phyloP scores from a whole-genome alignment of 2,329 filamentous ascomycete genomes.

The Fusarium tuaranense region DNA sequence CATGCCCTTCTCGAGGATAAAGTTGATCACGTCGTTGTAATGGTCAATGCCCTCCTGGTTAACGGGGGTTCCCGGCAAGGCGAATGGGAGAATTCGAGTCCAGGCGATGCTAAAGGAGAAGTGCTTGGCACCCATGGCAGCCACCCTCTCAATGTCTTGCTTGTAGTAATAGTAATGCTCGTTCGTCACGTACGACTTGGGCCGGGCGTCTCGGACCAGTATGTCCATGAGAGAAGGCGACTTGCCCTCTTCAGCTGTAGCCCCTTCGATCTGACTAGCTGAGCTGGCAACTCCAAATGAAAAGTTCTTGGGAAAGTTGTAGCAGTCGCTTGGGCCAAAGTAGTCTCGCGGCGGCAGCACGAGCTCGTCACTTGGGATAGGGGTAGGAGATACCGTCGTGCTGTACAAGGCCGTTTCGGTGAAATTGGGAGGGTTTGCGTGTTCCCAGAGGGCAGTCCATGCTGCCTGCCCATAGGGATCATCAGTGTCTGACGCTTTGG shows the following conservation, averaged over 20 bases:
- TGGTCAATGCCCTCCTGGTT: slow-evolving; percentile 64
- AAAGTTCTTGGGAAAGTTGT: slow-evolving; percentile 62
- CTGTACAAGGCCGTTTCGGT: slow-evolving; percentile 47
- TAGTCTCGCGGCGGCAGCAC: slow-evolving; percentile 66
- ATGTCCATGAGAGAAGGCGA: slow-evolving; percentile 58
- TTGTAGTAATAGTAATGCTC: slow-evolving; percentile 68
- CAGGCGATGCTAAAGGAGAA: slow-evolving; percentile 66
- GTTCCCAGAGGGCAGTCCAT: slow-evolving; percentile 49
- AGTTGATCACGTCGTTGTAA: slow-evolving; percentile 66
- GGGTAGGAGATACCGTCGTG: slow-evolving; percentile 66
- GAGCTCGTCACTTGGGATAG: slow-evolving; percentile 65
- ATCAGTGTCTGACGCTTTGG: slow-evolving; percentile 43
- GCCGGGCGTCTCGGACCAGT: slow-evolving; percentile 42
- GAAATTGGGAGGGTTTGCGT: slow-evolving; percentile 50
- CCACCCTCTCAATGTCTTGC: slow-evolving; percentile 65
- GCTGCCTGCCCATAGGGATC: slow-evolving; percentile 48
- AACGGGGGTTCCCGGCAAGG: slow-evolving; percentile 60
- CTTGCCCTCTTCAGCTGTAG: slow-evolving; percentile 57
- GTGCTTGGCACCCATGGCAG: slow-evolving; percentile 62
- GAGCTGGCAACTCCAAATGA: slow-evolving; percentile 61
- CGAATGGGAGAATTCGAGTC: slow-evolving; percentile 65
- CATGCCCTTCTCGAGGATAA: slow-evolving; percentile 61
- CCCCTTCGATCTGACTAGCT: slow-evolving; percentile 60
- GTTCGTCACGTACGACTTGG: slow-evolving; percentile 54
- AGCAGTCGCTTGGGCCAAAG: slow-evolving; percentile 60